Conservation (phyloP, 768 basidiomycete genomes). For the Rhizopogon vinicolor region DNA sequence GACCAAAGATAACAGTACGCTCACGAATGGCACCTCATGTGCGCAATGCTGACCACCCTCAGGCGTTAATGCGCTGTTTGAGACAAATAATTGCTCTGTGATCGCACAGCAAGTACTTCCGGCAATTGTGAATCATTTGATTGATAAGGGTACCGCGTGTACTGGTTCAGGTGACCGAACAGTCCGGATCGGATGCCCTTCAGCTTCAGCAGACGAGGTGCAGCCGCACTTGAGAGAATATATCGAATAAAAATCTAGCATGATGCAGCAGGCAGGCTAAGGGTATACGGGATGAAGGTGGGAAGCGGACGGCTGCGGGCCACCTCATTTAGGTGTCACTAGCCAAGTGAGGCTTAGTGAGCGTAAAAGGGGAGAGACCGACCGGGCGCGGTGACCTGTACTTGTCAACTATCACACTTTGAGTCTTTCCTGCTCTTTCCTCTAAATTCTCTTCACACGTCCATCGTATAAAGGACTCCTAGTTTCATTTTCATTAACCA, state of each 20-base stretch:
- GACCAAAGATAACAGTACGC: too few relatives aligned
- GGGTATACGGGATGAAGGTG: conserved; percentile 13
- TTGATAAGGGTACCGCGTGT: not conserved
- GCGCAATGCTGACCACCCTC: not conserved
- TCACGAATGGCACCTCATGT: not conserved
- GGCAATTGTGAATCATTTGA: not conserved
- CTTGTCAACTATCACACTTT: conserved; percentile 5
- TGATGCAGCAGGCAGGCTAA: not conserved
- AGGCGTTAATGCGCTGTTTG: conserved; percentile 26
- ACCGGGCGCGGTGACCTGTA: conserved; percentile 4
- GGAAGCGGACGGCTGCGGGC: conserved; percentile 20
- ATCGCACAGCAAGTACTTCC: not conserved
- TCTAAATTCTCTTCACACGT: conserved; percentile 24
- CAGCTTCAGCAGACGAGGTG: not conserved
- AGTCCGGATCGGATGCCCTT: not conserved
- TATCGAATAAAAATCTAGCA: not conserved
- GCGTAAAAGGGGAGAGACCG: conserved; percentile 17
- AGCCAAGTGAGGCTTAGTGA: not conserved
- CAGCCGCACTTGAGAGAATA: not conserved
- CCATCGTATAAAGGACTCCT: conserved; percentile 21
- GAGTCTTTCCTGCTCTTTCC: conserved; percentile 5
- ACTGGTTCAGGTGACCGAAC: not conserved
- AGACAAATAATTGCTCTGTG: not conserved
- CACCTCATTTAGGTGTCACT: conserved; percentile 18
- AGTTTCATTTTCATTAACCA: not conserved